Evolutionary conservation across 2,329 filamentous ascomycete species (phyloP).

Genomic region (Cercospora sojina): DNA sequence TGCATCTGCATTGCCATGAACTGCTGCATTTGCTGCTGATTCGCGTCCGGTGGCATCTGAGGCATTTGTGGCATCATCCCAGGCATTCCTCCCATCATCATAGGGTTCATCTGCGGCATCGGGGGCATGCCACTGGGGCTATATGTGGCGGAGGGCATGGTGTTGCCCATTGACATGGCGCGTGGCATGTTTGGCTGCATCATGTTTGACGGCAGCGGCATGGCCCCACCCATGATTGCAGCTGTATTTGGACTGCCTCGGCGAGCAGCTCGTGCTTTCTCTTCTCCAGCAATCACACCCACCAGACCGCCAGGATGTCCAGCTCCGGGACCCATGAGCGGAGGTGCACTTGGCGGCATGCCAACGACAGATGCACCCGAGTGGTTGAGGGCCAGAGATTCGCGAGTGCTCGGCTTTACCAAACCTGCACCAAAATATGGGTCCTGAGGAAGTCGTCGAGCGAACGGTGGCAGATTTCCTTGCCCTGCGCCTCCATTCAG

Average conservation of each 20-base stretch:
- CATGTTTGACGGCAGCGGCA: constrained; percentile 37
- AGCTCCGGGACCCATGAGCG: constrained; percentile 20
- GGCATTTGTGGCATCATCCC: constrained; percentile 29
- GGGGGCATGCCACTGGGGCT: constrained; percentile 30
- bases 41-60: constrained; percentile 25
- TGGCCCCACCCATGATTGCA: constrained; percentile 25
- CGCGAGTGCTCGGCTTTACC: constrained; percentile 68
- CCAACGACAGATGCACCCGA: constrained; percentile 41
- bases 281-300: constrained; percentile 83
- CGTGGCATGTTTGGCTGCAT: constrained; percentile 33
- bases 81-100: constrained; percentile 25
- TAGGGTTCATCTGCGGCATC: constrained; percentile 31
- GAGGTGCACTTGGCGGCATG: constrained; percentile 31
- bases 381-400: constrained; percentile 66
- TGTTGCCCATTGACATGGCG: constrained; percentile 39
- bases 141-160: constrained; percentile 31
- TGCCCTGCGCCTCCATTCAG: constrained; percentile 44
- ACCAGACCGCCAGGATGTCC: constrained; percentile 74
- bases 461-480: constrained; percentile 73
- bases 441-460: constrained; percentile 76
- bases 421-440: constrained; percentile 80
- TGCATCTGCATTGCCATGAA: constrained; percentile 44
- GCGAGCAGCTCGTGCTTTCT: constrained; percentile 73
- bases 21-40: constrained; percentile 39
- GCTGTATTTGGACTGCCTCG: constrained; percentile 70